These are phyloP conservation scores for Phytopythium boreale DNA, from an alignment of 352 stramenopile genomes.

Conservation along the genomic window DNA sequence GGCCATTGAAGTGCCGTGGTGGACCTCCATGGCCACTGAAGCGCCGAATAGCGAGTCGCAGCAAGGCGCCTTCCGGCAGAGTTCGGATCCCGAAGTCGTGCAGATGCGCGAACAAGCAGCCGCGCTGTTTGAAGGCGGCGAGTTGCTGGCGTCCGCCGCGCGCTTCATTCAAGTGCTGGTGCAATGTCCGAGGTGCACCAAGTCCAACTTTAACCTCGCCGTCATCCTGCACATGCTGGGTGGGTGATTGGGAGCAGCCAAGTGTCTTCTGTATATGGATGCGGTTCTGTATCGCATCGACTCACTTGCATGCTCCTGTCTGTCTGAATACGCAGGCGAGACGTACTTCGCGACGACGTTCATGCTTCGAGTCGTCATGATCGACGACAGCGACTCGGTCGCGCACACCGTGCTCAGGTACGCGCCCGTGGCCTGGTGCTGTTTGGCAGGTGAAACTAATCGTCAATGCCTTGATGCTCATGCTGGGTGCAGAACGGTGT, in stretches of 20 bases:
- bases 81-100: conserved; percentile 16
- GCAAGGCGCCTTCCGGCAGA: neutral
- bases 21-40: neutral
- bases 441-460: neutral
- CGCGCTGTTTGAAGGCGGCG: conserved; percentile 45
- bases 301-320: neutral
- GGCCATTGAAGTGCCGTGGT: conserved; percentile 4
- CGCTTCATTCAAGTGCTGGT: conserved; percentile 49
- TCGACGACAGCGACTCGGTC: conserved; percentile 68
- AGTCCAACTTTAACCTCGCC: conserved; percentile 75
- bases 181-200: conserved; percentile 44
- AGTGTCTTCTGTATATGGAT: neutral
- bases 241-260: conserved; percentile 10
- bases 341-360: conserved; percentile 60
- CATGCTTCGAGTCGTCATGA: conserved; percentile 68
- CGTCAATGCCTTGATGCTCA: neutral
- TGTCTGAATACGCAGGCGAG: conserved; percentile 29
- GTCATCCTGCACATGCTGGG: conserved; percentile 71
- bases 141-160: conserved; percentile 43
- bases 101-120: conserved; percentile 41
- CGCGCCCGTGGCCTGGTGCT: neutral
- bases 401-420: conserved; percentile 68
- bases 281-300: neutral
- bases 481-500: conserved; percentile 41
- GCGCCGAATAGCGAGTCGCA: neutral